Percentiles rank a stretch among this genome's conserved stretches.
These are phyloP conservation scores for Suillus subalutaceus DNA, from an alignment of 768 basidiomycete species.

Conservation along the genomic window DNA sequence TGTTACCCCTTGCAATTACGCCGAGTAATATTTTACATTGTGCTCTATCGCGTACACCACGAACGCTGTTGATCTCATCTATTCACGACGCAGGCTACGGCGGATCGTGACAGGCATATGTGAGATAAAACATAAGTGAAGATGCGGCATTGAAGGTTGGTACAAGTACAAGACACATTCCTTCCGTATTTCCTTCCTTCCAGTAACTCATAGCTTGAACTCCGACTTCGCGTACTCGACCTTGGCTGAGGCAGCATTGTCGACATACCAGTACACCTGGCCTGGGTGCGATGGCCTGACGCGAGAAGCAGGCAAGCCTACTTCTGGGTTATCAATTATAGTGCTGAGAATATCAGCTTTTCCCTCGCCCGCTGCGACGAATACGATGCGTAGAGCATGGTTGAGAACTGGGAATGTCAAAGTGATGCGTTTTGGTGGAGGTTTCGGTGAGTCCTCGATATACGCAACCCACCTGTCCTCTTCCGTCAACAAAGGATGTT, in stretches of 20 bases:
- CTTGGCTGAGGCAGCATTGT: constrained; percentile 76
- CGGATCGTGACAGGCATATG: neutral
- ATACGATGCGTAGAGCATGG: constrained; percentile 84
- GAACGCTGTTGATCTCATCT: constrained; percentile 14
- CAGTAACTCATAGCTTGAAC: constrained; percentile 52
- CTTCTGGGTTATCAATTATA: constrained; percentile 82
- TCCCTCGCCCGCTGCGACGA: constrained; percentile 82
- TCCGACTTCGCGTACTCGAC: constrained; percentile 57
- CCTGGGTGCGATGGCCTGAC: constrained; percentile 82
- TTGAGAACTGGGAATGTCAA: constrained; percentile 92
- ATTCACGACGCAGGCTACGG: constrained; percentile 25
- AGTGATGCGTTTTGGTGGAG: constrained; percentile 87
- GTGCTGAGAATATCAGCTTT: constrained; percentile 76
- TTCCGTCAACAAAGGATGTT: constrained; percentile 83
- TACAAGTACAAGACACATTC: constrained; percentile 30
- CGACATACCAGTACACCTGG: constrained; percentile 93
- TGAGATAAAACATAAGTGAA: constrained; percentile 18
- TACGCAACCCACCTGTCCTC: constrained; percentile 93
- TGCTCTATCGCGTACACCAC: constrained; percentile 14
- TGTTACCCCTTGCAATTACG: constrained; percentile 37
- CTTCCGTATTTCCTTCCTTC: constrained; percentile 7
- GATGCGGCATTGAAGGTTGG: constrained; percentile 15
- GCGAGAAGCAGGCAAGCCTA: constrained; percentile 78
- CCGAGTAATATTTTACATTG: constrained; percentile 39
- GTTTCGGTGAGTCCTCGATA: constrained; percentile 93